These are phyloP conservation scores for Monilinia laxa DNA, from an alignment of 2,329 filamentous ascomycete genomes.

Conservation along the genomic window DNA sequence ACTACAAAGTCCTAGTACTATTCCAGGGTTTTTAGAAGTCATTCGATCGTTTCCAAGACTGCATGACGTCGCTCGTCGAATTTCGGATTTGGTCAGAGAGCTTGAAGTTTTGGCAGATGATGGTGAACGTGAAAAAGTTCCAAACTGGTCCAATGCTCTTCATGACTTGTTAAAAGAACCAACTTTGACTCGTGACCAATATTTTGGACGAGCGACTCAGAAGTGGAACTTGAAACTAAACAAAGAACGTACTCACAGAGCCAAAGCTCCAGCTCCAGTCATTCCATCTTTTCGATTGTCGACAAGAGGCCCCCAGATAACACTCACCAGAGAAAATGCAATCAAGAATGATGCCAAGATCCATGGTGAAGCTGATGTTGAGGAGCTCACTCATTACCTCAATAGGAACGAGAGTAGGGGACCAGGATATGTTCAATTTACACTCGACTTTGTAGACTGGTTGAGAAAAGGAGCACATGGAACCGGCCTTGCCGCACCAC, in stretches of 20 bases:
- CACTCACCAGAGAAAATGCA: not conserved
- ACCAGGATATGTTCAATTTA: constrained; percentile 15
- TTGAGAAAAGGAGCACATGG: not conserved
- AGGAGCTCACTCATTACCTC: not conserved
- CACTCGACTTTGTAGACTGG: constrained; percentile 1
- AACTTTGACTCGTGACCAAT: not conserved
- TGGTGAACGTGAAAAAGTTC: not conserved
- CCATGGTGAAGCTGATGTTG: not conserved
- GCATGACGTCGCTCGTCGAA: not conserved
- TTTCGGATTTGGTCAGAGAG: not conserved
- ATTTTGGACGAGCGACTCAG: not conserved
- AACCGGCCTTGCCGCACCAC: not conserved
- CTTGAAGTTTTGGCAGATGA: not conserved
- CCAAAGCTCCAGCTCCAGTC: not conserved
- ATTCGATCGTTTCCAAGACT: not conserved
- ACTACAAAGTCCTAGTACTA: not conserved
- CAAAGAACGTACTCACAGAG: not conserved
- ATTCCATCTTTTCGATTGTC: not conserved
- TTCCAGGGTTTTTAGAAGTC: not conserved
- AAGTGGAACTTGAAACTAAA: not conserved
- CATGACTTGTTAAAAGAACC: constrained; percentile 2
- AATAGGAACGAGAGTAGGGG: constrained; percentile 9
- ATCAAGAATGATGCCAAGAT: not conserved
- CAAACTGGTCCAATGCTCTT: constrained; percentile 5
- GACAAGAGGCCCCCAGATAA: no score